Evolutionary conservation across 352 stramenopile species (phyloP), one percentile per base, ranked within the genome.

Genomic region (Pythium aquatile): DNA sequence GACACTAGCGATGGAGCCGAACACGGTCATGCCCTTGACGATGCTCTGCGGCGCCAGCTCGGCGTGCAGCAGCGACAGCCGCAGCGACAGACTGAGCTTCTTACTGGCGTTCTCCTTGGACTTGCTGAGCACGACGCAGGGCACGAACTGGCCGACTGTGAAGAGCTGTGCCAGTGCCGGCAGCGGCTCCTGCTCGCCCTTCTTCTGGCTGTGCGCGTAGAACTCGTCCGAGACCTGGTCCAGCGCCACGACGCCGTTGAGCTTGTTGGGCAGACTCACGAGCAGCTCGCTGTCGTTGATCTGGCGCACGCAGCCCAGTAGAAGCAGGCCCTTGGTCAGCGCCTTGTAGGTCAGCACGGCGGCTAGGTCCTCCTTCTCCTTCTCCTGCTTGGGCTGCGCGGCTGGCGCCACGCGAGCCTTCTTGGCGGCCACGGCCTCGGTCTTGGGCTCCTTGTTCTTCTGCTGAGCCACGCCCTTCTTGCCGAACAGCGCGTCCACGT

Each of bases 261-360:
- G 84, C 55, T 97, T 97, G 77, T 97, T 98, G 4, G 94, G 94
- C 51, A 99, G 74, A 42, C 77, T 92, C 35, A 99, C 66, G 28
- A 98, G 71, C 39, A 96, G 73, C 63, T 90, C 80, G 35, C 70
- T 75, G 58, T 97, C 80, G 58, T 82, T 88, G 14, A 98, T 74
- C 73, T 98, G 90, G 29, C 91, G 81, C 58, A 98, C 78, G 58
- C 88, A 88, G 26, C 90, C 94, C 20, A 98, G 73, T 17, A 98
- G 65, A 56, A 84, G 67, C 73, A 85, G 69, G 28, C 81, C 79
- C 61, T 89, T 90, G 67, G 67, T 77, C 55, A 94, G 68, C 29
- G 65, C 70, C 63, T 90, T 90, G 75, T 91, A 96, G 51, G 67
- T 91, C 16, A 94, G 69, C 44, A 77, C 64, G 1, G 78, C 80